Evolutionary conservation across 441 rosid genomes (phyloP).

Genomic region (Populus hybrid): DNA sequence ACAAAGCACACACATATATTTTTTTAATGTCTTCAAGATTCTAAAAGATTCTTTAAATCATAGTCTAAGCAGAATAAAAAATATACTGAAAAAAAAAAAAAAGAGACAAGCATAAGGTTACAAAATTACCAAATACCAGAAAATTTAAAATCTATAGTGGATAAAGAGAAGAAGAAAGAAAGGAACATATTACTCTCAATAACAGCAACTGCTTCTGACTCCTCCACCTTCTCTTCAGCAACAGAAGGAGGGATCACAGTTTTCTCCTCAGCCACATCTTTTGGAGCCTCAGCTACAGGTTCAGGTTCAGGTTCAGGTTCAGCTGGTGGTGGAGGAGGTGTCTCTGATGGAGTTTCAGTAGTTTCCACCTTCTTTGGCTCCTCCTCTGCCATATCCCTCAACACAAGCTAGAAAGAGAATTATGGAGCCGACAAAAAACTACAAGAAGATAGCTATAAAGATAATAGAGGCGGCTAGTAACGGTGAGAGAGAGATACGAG

Average conservation of each 20-base stretch:
- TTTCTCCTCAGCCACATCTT: conserved; percentile 57
- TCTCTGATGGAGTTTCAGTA: conserved; percentile 36
- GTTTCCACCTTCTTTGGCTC: conserved; percentile 49
- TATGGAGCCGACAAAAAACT: background rate
- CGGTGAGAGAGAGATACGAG: background rate
- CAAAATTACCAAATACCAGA: background rate
- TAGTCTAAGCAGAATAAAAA: background rate
- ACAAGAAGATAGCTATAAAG: background rate
- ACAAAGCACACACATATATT: background rate
- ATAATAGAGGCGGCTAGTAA: background rate
- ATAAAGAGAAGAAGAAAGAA: background rate
- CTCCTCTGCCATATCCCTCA: conserved; percentile 49
- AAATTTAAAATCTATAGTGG: background rate
- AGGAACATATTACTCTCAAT: conserved; percentile 40
- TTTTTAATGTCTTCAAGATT: background rate
- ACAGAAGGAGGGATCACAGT: conserved; percentile 37
- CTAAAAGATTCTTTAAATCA: background rate
- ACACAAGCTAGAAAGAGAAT: background rate
- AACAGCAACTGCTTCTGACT: conserved; percentile 38
- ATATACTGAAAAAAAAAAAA: background rate
- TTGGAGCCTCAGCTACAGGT: conserved; percentile 27
- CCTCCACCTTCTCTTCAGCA: conserved; percentile 46
- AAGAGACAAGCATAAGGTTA: background rate
- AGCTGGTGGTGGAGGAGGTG: conserved; percentile 18
- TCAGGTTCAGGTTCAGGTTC: conserved; percentile 18